Evolutionary conservation across 768 basidiomycete species (phyloP), one percentile per base, ranked within the genome.

Genomic region (Suillus subluteus): DNA sequence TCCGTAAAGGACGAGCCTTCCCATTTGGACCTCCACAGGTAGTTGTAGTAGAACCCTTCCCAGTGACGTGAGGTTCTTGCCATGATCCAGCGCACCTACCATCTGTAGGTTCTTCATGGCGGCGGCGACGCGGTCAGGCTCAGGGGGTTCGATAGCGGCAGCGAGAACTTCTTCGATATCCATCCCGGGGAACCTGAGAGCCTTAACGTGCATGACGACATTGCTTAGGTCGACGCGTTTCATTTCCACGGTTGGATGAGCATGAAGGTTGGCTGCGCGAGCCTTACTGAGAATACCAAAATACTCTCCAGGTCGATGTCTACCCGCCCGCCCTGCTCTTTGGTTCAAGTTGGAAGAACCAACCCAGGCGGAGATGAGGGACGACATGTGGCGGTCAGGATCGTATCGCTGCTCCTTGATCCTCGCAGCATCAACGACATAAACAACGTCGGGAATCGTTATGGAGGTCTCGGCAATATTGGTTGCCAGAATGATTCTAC

Each of bases 201-300:
- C 95, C 73, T 97, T 98, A 76, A 98, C 87, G 74, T 96, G 96
- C 96, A 98, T 98, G 18, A 97, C 94, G 58, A 96, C 91, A 73
- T 95, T 95, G 72, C 88, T 92, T 70, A 97, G 76, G 76, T 96
- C 95, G 15, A 91, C 87, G 41, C 95, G 86, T 75, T 94, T 94
- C 95, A 98, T 98, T 81, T 98, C 96, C 44, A 98, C 96, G 1
- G 89, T 89, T 76, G 96, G 95, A 73, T 97, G 90, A 35, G 92
- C 85, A 62, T 87, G 83, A 58, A 98, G 82, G 13, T 81, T 78
- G 18, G 80, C 79, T 3, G 89, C 86, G 62, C 90, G 88, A 16
- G 80, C 78, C 65, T 83, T 83, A 59, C 93, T 85, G 37, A 98
- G 77, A 58, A 98, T 85, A 44, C 95, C 94, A 74, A 85, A 98